Conservation (phyloP, 2,329 filamentous ascomycete species). For the Beauveria sp. region DNA sequence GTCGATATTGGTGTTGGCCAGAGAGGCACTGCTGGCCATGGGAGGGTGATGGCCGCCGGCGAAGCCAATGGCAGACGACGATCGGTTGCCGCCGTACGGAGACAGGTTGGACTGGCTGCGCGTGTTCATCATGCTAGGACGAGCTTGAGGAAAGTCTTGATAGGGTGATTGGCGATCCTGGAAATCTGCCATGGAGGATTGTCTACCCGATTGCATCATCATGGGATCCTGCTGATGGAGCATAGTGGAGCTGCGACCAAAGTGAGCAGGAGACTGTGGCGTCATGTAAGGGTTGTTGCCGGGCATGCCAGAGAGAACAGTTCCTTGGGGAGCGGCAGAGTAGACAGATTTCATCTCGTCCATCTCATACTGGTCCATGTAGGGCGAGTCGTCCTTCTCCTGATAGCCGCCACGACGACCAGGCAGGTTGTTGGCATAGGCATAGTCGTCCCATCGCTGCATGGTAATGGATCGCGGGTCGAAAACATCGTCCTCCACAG, state of each 20-base stretch:
- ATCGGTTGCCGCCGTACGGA: slow-evolving; percentile 34
- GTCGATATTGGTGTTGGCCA: slow-evolving; percentile 49
- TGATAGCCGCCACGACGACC: slow-evolving; percentile 70
- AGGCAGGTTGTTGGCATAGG: slow-evolving; percentile 74
- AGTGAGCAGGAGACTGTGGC: slow-evolving; percentile 71
- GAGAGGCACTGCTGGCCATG: slow-evolving; percentile 38
- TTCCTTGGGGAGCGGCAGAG: slow-evolving; percentile 82
- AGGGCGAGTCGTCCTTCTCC: slow-evolving; percentile 58
- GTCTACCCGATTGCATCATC: slow-evolving; percentile 49
- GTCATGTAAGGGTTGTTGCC: slow-evolving; percentile 70
- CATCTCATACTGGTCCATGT: slow-evolving; percentile 84
- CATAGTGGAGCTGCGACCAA: slow-evolving; percentile 44
- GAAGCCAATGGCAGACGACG: slow-evolving; percentile 41
- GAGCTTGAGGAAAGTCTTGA: slow-evolving; percentile 44
- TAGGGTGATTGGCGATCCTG: slow-evolving; percentile 49
- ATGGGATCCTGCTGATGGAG: slow-evolving; percentile 38
- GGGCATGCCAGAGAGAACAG: slow-evolving; percentile 78
- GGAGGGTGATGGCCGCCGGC: slow-evolving; percentile 39
- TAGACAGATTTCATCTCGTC: slow-evolving; percentile 97
- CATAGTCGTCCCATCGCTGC: slow-evolving; percentile 97
- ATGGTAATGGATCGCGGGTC: slow-evolving; percentile 89
- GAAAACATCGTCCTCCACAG: slow-evolving; percentile 76
- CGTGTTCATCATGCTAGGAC: slow-evolving; percentile 56
- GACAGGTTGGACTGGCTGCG: slow-evolving; percentile 41
- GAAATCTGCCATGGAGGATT: slow-evolving; percentile 56